phyloP scores from a whole-genome alignment of 805 yeast species.

The Teunomyces tritomae region DNA sequence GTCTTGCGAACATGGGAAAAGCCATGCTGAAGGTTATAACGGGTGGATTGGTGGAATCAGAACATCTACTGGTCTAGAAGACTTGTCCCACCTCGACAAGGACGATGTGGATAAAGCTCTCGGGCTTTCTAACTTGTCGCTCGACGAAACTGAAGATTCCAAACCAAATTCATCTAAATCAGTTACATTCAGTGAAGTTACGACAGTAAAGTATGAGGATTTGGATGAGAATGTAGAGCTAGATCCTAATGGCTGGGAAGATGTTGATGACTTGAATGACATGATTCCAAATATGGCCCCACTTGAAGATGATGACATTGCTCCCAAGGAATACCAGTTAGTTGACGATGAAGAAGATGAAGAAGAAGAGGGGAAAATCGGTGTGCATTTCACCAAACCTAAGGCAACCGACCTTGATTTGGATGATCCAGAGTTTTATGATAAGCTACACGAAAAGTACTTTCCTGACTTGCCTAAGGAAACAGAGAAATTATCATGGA shows the following conservation, averaged over 20 bases:
- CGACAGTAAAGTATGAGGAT: slow-evolving; percentile 29
- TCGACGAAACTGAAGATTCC: slow-evolving; percentile 7
- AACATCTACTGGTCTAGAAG: slow-evolving; percentile 31
- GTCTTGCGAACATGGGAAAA: slow-evolving; percentile 11
- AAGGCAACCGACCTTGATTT: slow-evolving; percentile 47
- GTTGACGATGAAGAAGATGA: slow-evolving; percentile 36
- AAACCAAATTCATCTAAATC: slow-evolving; percentile 18
- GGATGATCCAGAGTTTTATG: slow-evolving; percentile 74
- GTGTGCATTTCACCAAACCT: slow-evolving; percentile 69
- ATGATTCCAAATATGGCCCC: slow-evolving; percentile 43
- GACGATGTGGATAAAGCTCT: slow-evolving; percentile 38
- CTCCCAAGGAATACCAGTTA: slow-evolving; percentile 42
- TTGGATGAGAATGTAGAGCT: slow-evolving; percentile 19
- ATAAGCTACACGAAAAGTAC: slow-evolving; percentile 76
- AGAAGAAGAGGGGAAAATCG: slow-evolving; percentile 37
- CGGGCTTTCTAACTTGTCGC: slow-evolving; percentile 28
- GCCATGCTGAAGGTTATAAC: slow-evolving; percentile 40
- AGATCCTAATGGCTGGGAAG: slow-evolving; percentile 48
- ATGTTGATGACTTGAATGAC: slow-evolving; percentile 50
- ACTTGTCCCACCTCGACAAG: slow-evolving; percentile 32
- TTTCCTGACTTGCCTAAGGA: slow-evolving; percentile 90
- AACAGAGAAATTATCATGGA: slow-evolving; percentile 84
- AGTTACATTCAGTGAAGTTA: slow-evolving; percentile 32
- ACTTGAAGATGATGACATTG: slow-evolving; percentile 30
- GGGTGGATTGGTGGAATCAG: slow-evolving; percentile 44